Base-by-base conservation (phyloP, 345 rosid genomes). In the Theobroma cacao region DNA sequence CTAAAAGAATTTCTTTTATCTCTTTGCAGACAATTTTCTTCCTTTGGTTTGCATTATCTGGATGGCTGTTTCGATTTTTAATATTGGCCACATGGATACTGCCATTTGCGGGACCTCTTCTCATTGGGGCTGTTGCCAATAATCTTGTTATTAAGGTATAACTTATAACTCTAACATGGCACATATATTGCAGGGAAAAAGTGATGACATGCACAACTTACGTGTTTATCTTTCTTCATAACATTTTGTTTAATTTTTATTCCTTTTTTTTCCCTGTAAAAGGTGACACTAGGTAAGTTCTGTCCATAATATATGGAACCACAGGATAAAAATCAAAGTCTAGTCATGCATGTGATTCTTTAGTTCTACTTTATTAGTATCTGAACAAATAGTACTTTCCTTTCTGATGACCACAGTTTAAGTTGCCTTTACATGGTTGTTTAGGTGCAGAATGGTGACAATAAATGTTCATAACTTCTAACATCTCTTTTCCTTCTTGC, bases 141-240 rank as follows among this genome's bases (percentile, higher is more conserved):
- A n/a, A n/a, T n/a, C n/a, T n/a, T n/a, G 87, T 90, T 75, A 93
- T 95, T 61, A 95, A 92, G 98, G 98, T 95, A 87, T 65, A 15
- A 41, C 72, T 73, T 22, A 24, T 70, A 56, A 3, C 38, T 53
- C 1, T 58, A 26, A 30, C 58, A 33, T 62, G 60, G 28, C 40
- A 4, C 17, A n/a, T 79, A n/a, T 31, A 43, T 43, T 63, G 36
- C 34, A 7, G 24, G 6, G 60, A 26, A 41, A 12, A 34, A 47
- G 4, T 36, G 20, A 1, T 43, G 41, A 5, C 30, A 28, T 20
- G 14, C 15, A 2, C 11, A 75, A 45, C 55, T 26, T 41, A 4
- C 14, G 15, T 41, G 20, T 9, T 74, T 17, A 58, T 60, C 70
- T 47, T 31, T 43, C 20, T 61, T 47, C 18, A 4, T 43, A 20